phyloP scores from a whole-genome alignment of 1,284 basidiomycete genomes.

The Amylostereum areolatum region DNA sequence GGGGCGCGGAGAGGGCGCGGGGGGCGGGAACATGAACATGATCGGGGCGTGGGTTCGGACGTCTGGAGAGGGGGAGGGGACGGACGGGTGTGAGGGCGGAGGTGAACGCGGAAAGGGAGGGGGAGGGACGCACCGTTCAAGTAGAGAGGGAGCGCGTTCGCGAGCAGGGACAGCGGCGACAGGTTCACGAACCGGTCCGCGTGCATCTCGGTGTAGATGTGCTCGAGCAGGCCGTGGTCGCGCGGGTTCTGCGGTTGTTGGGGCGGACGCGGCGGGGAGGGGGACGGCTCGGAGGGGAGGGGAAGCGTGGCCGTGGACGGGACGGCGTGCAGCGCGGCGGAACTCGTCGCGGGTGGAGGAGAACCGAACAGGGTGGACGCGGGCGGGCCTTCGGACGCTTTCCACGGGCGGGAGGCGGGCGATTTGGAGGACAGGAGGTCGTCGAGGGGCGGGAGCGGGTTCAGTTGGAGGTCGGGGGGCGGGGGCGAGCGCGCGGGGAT shows the following conservation, averaged over 20 bases:
- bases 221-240: slow-evolving; percentile 59
- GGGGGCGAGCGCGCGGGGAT: too few relatives aligned
- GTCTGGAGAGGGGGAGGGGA: slow-evolving; percentile 36
- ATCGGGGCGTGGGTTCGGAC: slow-evolving; percentile 58
- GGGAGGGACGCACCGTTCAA: slow-evolving; percentile 46
- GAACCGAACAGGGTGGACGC: slow-evolving; percentile 2
- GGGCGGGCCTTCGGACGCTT: background rate
- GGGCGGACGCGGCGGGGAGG: background rate
- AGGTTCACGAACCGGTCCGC: slow-evolving; percentile 60
- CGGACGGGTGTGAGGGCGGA: background rate
- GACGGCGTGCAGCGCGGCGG: background rate
- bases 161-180: slow-evolving; percentile 51
- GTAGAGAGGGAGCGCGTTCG: slow-evolving; percentile 49
- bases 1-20: slow-evolving; percentile 12
- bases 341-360: too few relatives aligned
- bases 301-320: too few relatives aligned
- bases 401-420: too few relatives aligned
- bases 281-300: too few relatives aligned
- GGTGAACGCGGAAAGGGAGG: background rate
- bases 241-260: slow-evolving; percentile 40
- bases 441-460: too few relatives aligned
- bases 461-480: too few relatives aligned
- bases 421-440: too few relatives aligned
- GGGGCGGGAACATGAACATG: slow-evolving; percentile 51
- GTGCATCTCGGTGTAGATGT: slow-evolving; percentile 64